These are phyloP conservation scores for Obba rivulosa DNA, from an alignment of 768 basidiomycete species.

Conservation along the genomic window DNA sequence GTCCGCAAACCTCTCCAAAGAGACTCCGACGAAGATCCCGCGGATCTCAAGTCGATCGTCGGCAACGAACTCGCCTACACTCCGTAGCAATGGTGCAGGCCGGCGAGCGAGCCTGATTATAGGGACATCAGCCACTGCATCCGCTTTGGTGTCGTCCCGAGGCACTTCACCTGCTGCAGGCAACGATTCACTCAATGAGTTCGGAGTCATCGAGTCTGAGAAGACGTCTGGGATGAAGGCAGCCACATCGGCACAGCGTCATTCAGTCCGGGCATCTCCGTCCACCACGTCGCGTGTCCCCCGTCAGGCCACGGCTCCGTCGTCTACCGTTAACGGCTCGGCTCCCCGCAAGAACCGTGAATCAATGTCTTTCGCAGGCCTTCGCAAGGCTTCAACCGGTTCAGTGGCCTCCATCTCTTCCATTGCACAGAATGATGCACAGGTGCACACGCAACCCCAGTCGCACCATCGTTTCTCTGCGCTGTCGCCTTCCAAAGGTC, in stretches of 20 bases:
- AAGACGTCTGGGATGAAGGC: conserved; percentile 45
- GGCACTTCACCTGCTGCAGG: conserved; percentile 57
- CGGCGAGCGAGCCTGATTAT: conserved; percentile 66
- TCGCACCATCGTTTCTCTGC: conserved; percentile 71
- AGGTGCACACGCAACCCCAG: conserved; percentile 6
- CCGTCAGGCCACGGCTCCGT: conserved; percentile 54
- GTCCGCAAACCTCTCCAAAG: conserved; percentile 53
- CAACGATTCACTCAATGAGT: conserved; percentile 57
- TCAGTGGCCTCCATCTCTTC: conserved; percentile 70
- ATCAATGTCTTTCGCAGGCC: conserved; percentile 69
- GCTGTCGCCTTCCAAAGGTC: conserved; percentile 77
- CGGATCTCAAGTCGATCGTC: conserved; percentile 86
- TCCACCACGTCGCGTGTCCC: conserved; percentile 54
- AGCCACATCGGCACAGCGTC: conserved; percentile 38
- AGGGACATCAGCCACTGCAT: conserved; percentile 24
- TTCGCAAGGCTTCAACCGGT: conserved; percentile 79
- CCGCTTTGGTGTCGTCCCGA: conserved; percentile 42
- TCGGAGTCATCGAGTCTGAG: conserved; percentile 70
- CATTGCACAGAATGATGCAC: conserved; percentile 30
- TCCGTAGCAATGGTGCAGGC: conserved; percentile 43
- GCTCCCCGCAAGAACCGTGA: conserved; percentile 71
- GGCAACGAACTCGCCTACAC: conserved; percentile 65
- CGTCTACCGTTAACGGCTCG: conserved; percentile 39
- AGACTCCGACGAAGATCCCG: conserved; percentile 90
- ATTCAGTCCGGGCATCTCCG: conserved; percentile 64